Conservation (phyloP, 768 basidiomycete species). For the Hydnomerulius pinastri region DNA sequence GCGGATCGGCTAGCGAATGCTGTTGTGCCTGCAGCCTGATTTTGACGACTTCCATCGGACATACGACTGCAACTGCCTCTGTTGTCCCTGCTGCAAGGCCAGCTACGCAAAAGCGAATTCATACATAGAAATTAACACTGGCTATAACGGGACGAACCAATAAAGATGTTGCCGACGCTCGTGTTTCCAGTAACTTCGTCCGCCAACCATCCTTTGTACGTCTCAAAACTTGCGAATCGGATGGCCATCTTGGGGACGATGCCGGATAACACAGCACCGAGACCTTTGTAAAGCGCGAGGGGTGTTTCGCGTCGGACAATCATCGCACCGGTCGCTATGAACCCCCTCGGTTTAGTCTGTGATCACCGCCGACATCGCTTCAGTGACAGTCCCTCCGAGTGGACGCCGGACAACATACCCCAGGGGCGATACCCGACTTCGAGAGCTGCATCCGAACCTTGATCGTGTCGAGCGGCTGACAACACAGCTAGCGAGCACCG, state of each 20-base stretch:
- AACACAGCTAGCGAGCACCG: conserved; percentile 52
- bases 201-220: conserved; percentile 84
- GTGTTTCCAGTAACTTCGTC: conserved; percentile 80
- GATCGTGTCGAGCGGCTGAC: conserved; percentile 97
- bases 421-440: conserved; percentile 71
- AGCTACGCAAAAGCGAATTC: conserved; percentile 47
- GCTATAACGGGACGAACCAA: conserved; percentile 56
- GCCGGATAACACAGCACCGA: conserved; percentile 93
- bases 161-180: conserved; percentile 75
- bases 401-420: conserved; percentile 57
- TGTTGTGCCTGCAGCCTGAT: conserved; percentile 97
- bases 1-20: conserved; percentile 94
- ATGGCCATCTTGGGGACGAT: conserved; percentile 99
- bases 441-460: conserved; percentile 99
- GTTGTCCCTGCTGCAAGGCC: conserved; percentile 95
- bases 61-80: conserved; percentile 93
- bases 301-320: conserved; percentile 93
- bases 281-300: conserved; percentile 94
- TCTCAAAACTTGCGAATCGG: conserved; percentile 96
- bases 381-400: background rate
- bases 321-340: conserved; percentile 85
- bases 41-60: conserved; percentile 99
- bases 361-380: conserved; percentile 1
- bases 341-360: conserved; percentile 92
- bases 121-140: background rate